These are phyloP conservation scores for Trichoderma virens DNA, from an alignment of 495 filamentous ascomycete species.

Conservation along the genomic window DNA sequence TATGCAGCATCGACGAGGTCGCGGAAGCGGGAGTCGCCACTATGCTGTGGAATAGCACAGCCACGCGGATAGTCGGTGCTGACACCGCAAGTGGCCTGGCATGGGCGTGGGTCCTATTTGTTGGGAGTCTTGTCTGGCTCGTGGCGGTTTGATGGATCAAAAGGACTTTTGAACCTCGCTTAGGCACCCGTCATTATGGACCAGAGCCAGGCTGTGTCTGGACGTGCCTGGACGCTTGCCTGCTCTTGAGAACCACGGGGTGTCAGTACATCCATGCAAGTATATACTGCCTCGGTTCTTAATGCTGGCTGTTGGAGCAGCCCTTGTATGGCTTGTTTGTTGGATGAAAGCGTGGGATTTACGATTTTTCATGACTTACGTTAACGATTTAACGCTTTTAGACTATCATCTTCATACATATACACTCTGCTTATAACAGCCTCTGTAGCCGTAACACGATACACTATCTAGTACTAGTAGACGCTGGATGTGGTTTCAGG, in stretches of 20 bases:
- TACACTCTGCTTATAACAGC: too few species aligned
- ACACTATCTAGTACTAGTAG: too few species aligned
- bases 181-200: too few species aligned
- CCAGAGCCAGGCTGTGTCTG: too few species aligned
- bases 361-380: neutral
- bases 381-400: neutral
- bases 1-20: constrained; percentile 45
- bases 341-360: neutral
- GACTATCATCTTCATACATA: neutral
- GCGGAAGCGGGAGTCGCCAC: constrained; percentile 33
- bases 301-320: neutral
- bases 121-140: neutral
- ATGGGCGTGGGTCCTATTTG: neutral
- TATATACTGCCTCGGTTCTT: neutral
- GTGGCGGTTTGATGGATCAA: neutral
- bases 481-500: too few species aligned
- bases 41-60: constrained; percentile 33
- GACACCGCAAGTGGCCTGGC: neutral
- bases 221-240: too few species aligned
- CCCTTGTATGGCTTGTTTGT: neutral
- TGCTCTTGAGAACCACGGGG: too few species aligned
- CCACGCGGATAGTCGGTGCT: constrained; percentile 15
- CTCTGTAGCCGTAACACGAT: too few species aligned
- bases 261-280: too few species aligned
- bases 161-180: neutral